Base-by-base conservation (phyloP, 768 basidiomycete species). In the Pisolithus tinctorius region DNA sequence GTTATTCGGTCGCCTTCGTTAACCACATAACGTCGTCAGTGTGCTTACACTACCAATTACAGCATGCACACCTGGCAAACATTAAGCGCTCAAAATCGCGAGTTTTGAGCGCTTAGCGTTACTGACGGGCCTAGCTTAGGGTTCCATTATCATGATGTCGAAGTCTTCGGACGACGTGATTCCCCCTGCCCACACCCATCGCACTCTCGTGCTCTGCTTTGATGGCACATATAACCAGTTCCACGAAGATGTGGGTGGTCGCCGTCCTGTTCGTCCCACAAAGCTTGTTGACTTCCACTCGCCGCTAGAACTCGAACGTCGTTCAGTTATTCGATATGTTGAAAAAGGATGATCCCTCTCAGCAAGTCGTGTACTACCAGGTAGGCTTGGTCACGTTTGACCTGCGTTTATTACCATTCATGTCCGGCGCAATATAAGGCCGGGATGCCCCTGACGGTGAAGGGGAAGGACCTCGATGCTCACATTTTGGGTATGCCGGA, bases 361-460 rank as follows among this genome's bases (percentile, higher is more conserved):
- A 81, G 48, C 86, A 88, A 59, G 71, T 87, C 60, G 83, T 85
- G 1, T 88, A 88, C 56, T 88, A 88, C 62, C 86, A 88, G 71
- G 86, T 80, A 47, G 5, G 56, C 48, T 10, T 16, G 29, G 16
- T 45, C 20, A 11, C 34, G 31, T 20, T 30, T 27, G 45, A 27
- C 31, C 39, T 38, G 42, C 0, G 45, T 2, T 16, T 27, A 7
- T 37, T 26, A 23, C 16, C 45, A 48, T 44, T 55, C 34, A 59
- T 23, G 4, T 27, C n/a, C 4, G 26, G 16, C 14, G 3, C 16
- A 17, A 23, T 29, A 0, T 6, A 45, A 86, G 83, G 77, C 85
- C 34, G 85, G 85, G 4, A 86, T 87, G 16, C 83, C 81, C 0
- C 64, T 75, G 52, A 71, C 73, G 58, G 80, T 81, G 74, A 55